Percentiles rank a stretch among this genome's conserved stretches.
Evolutionary conservation across 106 monocot genomes (phyloP).

Genomic region (Vanilla planifolia): DNA sequence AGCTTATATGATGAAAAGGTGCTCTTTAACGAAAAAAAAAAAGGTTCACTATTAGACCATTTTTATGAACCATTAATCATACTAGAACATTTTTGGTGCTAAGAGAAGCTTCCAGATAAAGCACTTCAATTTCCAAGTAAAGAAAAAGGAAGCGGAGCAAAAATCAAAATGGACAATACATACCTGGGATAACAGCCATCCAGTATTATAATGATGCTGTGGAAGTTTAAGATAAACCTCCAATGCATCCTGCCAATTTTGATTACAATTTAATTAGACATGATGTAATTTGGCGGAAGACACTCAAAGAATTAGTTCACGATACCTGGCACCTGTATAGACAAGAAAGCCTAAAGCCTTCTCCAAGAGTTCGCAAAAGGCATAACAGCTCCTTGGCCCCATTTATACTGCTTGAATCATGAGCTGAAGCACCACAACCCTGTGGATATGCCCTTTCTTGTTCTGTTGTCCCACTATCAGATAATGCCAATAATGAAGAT

Average conservation of each 20-base stretch:
- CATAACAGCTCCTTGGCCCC: constrained; percentile 57
- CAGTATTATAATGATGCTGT: constrained; percentile 82
- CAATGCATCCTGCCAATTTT: constrained; percentile 93
- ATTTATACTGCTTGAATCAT: constrained; percentile 29
- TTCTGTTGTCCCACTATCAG: constrained; percentile 45
- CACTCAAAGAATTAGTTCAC: background rate
- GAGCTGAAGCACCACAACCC: constrained; percentile 20
- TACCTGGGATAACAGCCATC: constrained; percentile 97
- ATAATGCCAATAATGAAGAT: constrained; percentile 35
- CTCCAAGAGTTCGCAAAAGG: constrained; percentile 79
- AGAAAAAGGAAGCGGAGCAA: constrained; percentile 2
- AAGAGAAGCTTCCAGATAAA: too few species aligned
- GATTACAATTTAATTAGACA: too few species aligned
- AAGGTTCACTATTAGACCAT: background rate
- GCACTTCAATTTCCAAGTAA: background rate
- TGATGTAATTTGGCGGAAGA: background rate
- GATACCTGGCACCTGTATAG: constrained; percentile 79
- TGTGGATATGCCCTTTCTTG: constrained; percentile 41
- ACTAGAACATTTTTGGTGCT: too few species aligned
- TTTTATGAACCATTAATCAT: background rate
- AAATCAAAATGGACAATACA: constrained; percentile 1
- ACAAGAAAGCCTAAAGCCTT: constrained; percentile 83
- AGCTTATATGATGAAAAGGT: background rate
- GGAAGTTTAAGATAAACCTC: constrained; percentile 79
- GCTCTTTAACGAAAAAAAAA: background rate